Conservation (phyloP, 2,329 filamentous ascomycete genomes). For the Nigrospora sphaerica region DNA sequence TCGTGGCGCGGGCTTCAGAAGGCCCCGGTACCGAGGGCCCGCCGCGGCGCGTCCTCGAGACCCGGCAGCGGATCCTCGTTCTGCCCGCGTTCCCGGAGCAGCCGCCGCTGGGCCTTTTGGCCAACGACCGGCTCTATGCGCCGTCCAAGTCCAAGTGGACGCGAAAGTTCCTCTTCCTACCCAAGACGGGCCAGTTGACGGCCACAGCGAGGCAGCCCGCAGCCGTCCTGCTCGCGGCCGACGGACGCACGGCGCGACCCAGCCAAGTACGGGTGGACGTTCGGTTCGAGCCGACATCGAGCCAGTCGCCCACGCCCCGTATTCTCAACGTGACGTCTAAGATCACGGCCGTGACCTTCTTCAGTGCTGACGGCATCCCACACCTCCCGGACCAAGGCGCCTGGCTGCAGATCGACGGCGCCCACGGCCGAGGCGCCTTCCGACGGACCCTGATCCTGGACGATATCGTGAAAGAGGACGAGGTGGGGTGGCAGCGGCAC, state of each 20-base stretch:
- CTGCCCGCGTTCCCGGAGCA: slow-evolving; percentile 42
- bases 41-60: slow-evolving; percentile 29
- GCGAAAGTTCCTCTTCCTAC: slow-evolving; percentile 43
- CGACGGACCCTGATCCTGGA: slow-evolving; percentile 32
- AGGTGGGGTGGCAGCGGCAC: slow-evolving; percentile 33
- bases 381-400: slow-evolving; percentile 43
- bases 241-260: slow-evolving; percentile 34
- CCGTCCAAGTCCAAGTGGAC: slow-evolving; percentile 44
- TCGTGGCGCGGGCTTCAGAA: slow-evolving; percentile 38
- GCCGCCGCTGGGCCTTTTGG: slow-evolving; percentile 41
- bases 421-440: slow-evolving; percentile 38
- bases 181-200: slow-evolving; percentile 42
- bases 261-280: slow-evolving; percentile 37
- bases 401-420: slow-evolving; percentile 26
- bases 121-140: slow-evolving; percentile 39
- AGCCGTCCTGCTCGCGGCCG: slow-evolving; percentile 41
- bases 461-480: slow-evolving; percentile 20
- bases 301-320: slow-evolving; percentile 37
- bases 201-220: slow-evolving; percentile 36
- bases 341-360: slow-evolving; percentile 45
- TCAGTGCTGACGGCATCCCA: slow-evolving; percentile 35
- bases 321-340: slow-evolving; percentile 42
- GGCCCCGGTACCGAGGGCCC: slow-evolving; percentile 17
- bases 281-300: slow-evolving; percentile 36
- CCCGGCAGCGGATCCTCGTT: slow-evolving; percentile 38